A percentile compares a stretch with the other conserved stretches of the same genome.
phyloP scores from a whole-genome alignment of 2,329 filamentous ascomycete genomes.

The Nemania sp. region DNA sequence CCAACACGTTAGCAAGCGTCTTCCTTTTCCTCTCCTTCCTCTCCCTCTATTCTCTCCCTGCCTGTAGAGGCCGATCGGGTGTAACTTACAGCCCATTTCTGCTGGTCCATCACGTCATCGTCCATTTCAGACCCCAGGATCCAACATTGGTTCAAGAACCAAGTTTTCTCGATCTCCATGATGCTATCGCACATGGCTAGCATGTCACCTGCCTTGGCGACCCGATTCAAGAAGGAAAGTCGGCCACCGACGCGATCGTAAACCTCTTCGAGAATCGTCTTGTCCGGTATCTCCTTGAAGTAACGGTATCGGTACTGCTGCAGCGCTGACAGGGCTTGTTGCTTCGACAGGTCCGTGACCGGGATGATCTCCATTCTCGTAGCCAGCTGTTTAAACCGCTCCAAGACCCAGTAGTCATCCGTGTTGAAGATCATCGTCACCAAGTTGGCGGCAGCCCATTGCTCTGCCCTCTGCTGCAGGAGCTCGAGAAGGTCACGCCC shows the following conservation, averaged over 20 bases:
- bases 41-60: not conserved
- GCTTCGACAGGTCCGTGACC: slow-evolving; percentile 80
- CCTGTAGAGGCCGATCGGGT: not conserved
- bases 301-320: slow-evolving; percentile 81
- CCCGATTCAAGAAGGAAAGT: slow-evolving; percentile 83
- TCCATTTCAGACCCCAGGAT: slow-evolving; percentile 80
- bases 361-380: slow-evolving; percentile 94
- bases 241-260: slow-evolving; percentile 88
- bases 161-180: slow-evolving; percentile 72
- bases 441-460: slow-evolving; percentile 91
- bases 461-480: slow-evolving; percentile 91
- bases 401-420: slow-evolving; percentile 99
- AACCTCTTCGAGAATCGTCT: slow-evolving; percentile 69
- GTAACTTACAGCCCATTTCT: slow-evolving; percentile 83
- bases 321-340: slow-evolving; percentile 76
- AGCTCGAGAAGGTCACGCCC: slow-evolving; percentile 93
- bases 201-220: slow-evolving; percentile 87
- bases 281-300: slow-evolving; percentile 63
- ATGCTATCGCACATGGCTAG: slow-evolving; percentile 75
- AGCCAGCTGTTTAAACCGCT: slow-evolving; percentile 87
- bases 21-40: not conserved
- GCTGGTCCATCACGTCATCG: slow-evolving; percentile 97
- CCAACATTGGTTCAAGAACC: slow-evolving; percentile 80
- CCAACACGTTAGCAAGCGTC: slow-evolving; percentile 7
- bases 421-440: slow-evolving; percentile 94